phyloP scores from a whole-genome alignment of 2,329 filamentous ascomycete genomes.

The Canariomyces notabilis region DNA sequence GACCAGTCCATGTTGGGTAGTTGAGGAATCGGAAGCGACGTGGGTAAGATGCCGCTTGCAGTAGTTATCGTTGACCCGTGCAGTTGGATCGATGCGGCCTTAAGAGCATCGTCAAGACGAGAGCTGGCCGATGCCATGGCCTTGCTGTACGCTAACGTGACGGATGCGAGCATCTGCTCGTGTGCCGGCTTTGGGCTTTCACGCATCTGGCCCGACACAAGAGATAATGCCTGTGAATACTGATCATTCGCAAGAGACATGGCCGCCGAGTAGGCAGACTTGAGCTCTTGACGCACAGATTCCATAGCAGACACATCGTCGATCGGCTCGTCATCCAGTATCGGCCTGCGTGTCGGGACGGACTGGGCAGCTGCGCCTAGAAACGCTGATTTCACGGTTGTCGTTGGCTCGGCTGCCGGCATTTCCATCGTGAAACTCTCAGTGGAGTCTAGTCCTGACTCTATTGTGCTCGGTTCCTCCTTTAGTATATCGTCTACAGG shows the following conservation, averaged over 20 bases:
- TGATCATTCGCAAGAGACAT: conserved; percentile 61
- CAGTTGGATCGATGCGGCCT: conserved; percentile 45
- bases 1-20: conserved; percentile 42
- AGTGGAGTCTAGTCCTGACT: conserved; percentile 5
- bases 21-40: conserved; percentile 26
- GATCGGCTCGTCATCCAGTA: conserved; percentile 46
- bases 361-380: conserved; percentile 49
- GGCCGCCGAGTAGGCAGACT: conserved; percentile 57
- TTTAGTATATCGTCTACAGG: conserved; percentile 17
- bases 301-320: conserved; percentile 35
- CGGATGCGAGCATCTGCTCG: conserved; percentile 62
- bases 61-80: conserved; percentile 46
- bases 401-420: conserved; percentile 25
- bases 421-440: conserved; percentile 10
- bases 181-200: conserved; percentile 66
- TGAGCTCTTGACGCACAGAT: conserved; percentile 28
- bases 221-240: conserved; percentile 62
- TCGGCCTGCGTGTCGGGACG: conserved; percentile 42
- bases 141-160: conserved; percentile 63
- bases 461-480: conserved; percentile 17
- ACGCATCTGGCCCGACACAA: conserved; percentile 61
- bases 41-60: conserved; percentile 32
- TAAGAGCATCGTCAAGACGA: conserved; percentile 51
- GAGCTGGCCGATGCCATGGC: conserved; percentile 59
- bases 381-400: conserved; percentile 41